Evolutionary conservation across 1,139 yeast species (phyloP), one percentile per base, ranked within the genome.

Genomic region (Scheffersomyces lignicola): DNA sequence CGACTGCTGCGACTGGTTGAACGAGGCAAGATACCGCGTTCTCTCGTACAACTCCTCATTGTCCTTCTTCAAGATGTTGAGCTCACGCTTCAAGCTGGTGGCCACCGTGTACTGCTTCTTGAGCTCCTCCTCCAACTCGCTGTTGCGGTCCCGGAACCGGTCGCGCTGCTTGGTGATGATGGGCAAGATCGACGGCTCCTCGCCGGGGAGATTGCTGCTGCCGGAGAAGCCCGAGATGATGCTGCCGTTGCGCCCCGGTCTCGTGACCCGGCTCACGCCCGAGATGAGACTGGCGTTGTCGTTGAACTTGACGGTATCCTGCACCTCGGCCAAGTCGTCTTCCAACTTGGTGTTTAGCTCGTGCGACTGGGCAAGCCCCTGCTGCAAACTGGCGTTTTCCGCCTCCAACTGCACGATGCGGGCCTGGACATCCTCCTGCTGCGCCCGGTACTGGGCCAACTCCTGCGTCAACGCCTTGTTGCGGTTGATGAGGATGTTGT

Each of bases 141-240:
- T 76, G 49, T 84, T 88, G 39, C 90, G 74, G 20, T 78, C 76
- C 48, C 95, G 78, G 68, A 90, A 89, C 44, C 97, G 69, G 57
- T 92, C 97, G 57, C 98, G 78, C 62, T 92, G 98, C 51, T 92
- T 90, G 15, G 97, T 89, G 21, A 92, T 80, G 35, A 92, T 88
- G 1, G 96, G 95, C 31, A 92, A 62, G 27, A 92, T 82, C 0
- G 88, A 74, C 5, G 67, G 54, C 28, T 73, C 64, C 34, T 62
- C 70, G 10, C 53, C 61, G 5, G 43, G 38, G 24, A 60, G 65
- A 36, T 57, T 67, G 3, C 40, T 16, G 7, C 26, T 30, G 14
- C 42, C 37, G 2, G 62, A 58, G n/a, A 44, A 37, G 1, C 65
- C 67, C 17, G 78, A 79, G 5, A 72, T 67, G 25, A 76, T 69